Base-by-base conservation (phyloP, 306 rosid species). In the Abrus precatorius region DNA sequence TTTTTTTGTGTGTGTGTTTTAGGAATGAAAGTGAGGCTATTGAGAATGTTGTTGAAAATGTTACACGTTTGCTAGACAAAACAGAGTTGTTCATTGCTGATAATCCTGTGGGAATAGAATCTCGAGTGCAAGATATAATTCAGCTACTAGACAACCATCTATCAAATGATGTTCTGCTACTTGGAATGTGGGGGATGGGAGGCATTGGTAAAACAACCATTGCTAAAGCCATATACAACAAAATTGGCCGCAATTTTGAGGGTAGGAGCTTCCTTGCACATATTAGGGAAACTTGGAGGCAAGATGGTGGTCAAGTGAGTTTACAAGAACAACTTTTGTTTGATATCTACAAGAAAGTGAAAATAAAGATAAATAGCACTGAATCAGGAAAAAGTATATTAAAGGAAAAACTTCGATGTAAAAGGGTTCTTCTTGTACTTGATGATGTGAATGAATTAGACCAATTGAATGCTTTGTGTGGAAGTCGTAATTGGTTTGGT, bases 121-220 rank as follows among this genome's bases (percentile, higher is more conserved):
- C 65, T 50, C 73, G 53, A 9, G 60, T 52, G 12, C 78, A 10
- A 40, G 82, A 69, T 7, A 43, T 69, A 12, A 41, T 60, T 32
- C 28, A 32, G 5, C 8, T 28, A 0, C 33, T 30, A 5, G 13
- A 59, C 28, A 3, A 0, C 2, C 6, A 9, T 7, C 4, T 0
- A n/a, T n/a, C n/a, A 11, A 20, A 64, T 2, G 61, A 57, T 64
- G 61, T 74, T 44, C 5, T 43, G n/a, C 6, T 82, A 11, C 1
- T 60, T 0, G 82, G 82, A 28, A 52, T 78, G 20, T 54, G 67
- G 68, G 82, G 82, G 0, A 77, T 78, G 82, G 75, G 57, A 2
- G 83, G 83, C 0, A 38, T 61, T 49, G 77, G 77, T 38, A 72
- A 72, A 72, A 72, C 77, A 8, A 72, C 77, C 3, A 72, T 72